A percentile compares a stretch with the other conserved stretches of the same genome.
These are phyloP conservation scores for Trypanosomatidae sp. DNA, from an alignment of 208 protist species.

Conservation along the genomic window DNA sequence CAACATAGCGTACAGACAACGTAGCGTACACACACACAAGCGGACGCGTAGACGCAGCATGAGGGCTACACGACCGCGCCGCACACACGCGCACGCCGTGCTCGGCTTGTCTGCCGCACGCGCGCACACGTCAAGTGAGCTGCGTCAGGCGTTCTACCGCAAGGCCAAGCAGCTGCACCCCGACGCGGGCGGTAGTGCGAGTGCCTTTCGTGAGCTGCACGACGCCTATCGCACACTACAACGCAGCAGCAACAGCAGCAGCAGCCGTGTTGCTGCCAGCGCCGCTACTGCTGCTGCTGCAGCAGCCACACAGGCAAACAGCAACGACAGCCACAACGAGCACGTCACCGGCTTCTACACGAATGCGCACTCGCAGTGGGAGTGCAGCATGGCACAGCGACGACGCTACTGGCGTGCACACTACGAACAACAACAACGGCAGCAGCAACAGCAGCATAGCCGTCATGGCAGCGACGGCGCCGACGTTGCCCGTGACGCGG, in stretches of 20 bases:
- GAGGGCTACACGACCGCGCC: no score
- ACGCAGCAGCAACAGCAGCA: not conserved
- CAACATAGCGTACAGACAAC: no score
- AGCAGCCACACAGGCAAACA: not conserved
- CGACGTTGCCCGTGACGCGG: not conserved
- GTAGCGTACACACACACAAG: no score
- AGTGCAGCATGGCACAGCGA: no score
- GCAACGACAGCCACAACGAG: constrained; percentile 5
- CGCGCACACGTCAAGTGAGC: constrained; percentile 11
- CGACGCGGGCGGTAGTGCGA: constrained; percentile 18
- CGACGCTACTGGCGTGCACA: not conserved
- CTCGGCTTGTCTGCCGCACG: no score
- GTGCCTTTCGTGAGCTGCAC: constrained; percentile 18
- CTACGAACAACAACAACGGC: not conserved
- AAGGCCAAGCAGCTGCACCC: constrained; percentile 19
- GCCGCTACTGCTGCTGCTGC: not conserved
- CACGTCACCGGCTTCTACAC: constrained; percentile 1
- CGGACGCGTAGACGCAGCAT: no score
- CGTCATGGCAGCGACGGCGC: not conserved
- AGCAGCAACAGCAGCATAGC: not conserved
- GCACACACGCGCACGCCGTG: no score
- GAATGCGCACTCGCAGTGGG: not conserved
- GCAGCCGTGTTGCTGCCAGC: not conserved
- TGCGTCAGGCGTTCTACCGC: constrained; percentile 15
- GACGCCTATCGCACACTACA: constrained; percentile 15